Percentiles rank a stretch among this genome's conserved stretches.
phyloP scores from a whole-genome alignment of 805 yeast genomes.

The Candida easanensis region DNA sequence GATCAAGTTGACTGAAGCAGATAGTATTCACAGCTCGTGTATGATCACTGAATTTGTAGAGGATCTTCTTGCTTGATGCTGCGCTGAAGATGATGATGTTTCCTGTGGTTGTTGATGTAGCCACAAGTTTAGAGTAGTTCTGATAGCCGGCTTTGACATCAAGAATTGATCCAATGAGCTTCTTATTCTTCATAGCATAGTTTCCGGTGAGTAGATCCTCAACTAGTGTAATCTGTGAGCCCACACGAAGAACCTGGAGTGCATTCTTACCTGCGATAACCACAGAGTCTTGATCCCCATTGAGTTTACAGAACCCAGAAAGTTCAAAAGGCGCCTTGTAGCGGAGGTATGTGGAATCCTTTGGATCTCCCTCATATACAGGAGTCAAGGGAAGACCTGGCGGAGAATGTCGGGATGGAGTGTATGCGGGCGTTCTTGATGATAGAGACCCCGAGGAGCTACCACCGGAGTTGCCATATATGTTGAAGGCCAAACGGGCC shows the following conservation, averaged over 20 bases:
- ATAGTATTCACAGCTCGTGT: conserved; percentile 45
- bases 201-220: conserved; percentile 34
- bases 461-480: conserved; percentile 42
- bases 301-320: conserved; percentile 20
- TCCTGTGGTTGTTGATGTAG: conserved; percentile 46
- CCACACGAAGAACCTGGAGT: conserved; percentile 36
- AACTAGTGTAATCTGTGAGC: conserved; percentile 29
- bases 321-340: conserved; percentile 34
- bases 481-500: conserved; percentile 58
- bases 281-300: conserved; percentile 25
- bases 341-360: conserved; percentile 15
- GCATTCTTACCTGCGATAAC: conserved; percentile 43
- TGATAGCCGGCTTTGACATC: conserved; percentile 44
- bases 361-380: conserved; percentile 3
- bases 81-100: conserved; percentile 37
- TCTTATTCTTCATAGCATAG: conserved; percentile 29
- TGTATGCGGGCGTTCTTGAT: conserved; percentile 13
- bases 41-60: conserved; percentile 37
- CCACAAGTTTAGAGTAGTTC: conserved; percentile 36
- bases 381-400: conserved; percentile 13
- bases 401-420: conserved; percentile 17
- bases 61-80: conserved; percentile 28
- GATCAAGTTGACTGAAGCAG: conserved; percentile 37
- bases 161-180: conserved; percentile 38
- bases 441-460: conserved; percentile 21